These are phyloP conservation scores for Volvariella surrecta DNA, from an alignment of 1,284 basidiomycete species.

Conservation along the genomic window DNA sequence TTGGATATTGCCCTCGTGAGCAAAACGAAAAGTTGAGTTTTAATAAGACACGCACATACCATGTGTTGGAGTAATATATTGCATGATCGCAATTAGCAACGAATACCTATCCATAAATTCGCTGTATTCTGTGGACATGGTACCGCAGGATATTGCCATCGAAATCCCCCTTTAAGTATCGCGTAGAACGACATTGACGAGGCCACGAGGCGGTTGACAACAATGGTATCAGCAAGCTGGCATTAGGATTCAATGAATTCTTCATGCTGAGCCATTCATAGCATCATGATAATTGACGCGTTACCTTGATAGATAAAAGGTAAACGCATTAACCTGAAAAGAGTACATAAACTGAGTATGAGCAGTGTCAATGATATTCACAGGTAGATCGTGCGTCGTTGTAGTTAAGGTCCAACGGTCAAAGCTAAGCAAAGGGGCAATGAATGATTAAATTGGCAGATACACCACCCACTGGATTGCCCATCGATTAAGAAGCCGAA, in stretches of 20 bases:
- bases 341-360: neutral
- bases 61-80: conserved; percentile 53
- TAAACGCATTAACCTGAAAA: conserved; percentile 35
- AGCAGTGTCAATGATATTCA: neutral
- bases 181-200: no score
- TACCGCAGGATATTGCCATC: no score
- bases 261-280: conserved; percentile 6
- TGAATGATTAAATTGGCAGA: conserved; percentile 37
- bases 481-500: conserved; percentile 50
- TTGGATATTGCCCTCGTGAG: neutral
- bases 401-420: neutral
- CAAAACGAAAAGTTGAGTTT: neutral
- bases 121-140: conserved; percentile 18
- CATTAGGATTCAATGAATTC: conserved; percentile 6
- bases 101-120: conserved; percentile 47
- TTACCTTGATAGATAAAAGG: conserved; percentile 45
- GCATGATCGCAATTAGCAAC: conserved; percentile 49
- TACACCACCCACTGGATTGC: conserved; percentile 58
- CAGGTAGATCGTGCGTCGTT: neutral
- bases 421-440: neutral
- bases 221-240: conserved; percentile 2
- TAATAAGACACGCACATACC: conserved; percentile 34
- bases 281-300: no score
- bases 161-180: no score
- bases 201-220: no score